phyloP scores from a whole-genome alignment of 2,329 filamentous ascomycete species.

The Cadophora sp. region DNA sequence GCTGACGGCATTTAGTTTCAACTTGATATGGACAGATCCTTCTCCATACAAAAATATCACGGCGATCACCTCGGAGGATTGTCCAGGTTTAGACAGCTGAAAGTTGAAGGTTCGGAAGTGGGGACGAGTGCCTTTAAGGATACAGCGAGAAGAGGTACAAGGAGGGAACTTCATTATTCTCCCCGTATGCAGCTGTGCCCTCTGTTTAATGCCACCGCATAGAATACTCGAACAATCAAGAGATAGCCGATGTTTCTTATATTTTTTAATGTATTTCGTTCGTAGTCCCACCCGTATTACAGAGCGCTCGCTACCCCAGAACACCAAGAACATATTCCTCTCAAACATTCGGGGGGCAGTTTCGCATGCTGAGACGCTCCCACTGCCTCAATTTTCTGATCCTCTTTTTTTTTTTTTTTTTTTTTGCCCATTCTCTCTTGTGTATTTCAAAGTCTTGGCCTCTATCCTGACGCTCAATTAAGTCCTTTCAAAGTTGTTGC shows the following conservation, averaged over 20 bases:
- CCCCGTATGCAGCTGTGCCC: not conserved
- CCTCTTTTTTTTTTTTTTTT: not conserved
- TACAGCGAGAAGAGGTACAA: not conserved
- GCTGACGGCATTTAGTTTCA: slow-evolving; percentile 46
- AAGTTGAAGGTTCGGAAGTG: not conserved
- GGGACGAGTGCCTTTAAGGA: not conserved
- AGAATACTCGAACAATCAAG: not conserved
- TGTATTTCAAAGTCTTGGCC: not conserved
- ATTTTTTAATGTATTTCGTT: not conserved
- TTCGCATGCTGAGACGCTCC: not conserved
- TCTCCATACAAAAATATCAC: slow-evolving; percentile 56
- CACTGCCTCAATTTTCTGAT: not conserved
- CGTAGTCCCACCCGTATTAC: not conserved
- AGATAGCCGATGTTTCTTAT: not conserved
- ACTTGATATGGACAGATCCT: slow-evolving; percentile 65
- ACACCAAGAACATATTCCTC: slow-evolving; percentile 5
- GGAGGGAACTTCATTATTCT: not conserved
- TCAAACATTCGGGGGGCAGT: slow-evolving; percentile 2
- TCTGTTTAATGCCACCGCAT: not conserved
- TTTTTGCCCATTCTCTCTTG: not conserved
- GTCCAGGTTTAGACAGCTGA: slow-evolving; percentile 56
- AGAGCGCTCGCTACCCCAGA: not conserved
- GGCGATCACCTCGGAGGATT: slow-evolving; percentile 55
- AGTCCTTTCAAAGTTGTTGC: not conserved
- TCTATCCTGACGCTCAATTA: not conserved